These are phyloP conservation scores for Suillus americanus DNA, from an alignment of 768 basidiomycete species.

Conservation along the genomic window DNA sequence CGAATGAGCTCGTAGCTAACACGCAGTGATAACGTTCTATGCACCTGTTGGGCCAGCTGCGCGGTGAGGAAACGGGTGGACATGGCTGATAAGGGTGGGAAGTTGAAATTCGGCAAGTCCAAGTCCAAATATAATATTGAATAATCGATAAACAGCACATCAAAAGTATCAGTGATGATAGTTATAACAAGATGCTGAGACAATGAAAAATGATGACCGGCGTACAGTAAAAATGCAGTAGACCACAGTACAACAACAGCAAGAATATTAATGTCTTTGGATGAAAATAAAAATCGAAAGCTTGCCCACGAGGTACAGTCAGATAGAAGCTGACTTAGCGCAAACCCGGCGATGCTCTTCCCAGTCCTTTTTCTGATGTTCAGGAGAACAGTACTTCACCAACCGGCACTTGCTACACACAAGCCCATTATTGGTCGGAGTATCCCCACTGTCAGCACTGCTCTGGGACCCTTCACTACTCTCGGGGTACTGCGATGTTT, in stretches of 20 bases:
- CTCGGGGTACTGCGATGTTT: constrained; percentile 29
- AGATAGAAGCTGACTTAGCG: constrained; percentile 30
- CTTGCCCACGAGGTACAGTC: background rate
- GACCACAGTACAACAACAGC: background rate
- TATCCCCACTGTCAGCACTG: constrained; percentile 36
- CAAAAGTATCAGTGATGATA: background rate
- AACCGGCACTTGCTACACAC: constrained; percentile 77
- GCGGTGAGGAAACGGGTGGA: constrained; percentile 68
- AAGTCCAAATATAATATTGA: constrained; percentile 1
- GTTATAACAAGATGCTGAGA: background rate
- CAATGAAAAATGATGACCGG: background rate
- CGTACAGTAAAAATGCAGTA: background rate
- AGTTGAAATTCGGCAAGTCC: background rate
- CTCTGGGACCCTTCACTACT: constrained; percentile 46
- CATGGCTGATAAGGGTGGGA: constrained; percentile 33
- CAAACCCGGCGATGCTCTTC: constrained; percentile 76
- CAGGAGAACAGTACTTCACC: constrained; percentile 74
- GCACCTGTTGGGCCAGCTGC: constrained; percentile 74
- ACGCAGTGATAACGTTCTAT: background rate
- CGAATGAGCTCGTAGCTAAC: background rate
- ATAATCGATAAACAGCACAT: constrained; percentile 1
- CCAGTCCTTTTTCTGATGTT: constrained; percentile 78
- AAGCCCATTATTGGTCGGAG: constrained; percentile 44
- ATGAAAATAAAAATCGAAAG: background rate
- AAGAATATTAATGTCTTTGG: constrained; percentile 4